Evolutionary conservation across 129 eudicot species (phyloP), one percentile per base, ranked within the genome.

Genomic region (Mikania micrantha): DNA sequence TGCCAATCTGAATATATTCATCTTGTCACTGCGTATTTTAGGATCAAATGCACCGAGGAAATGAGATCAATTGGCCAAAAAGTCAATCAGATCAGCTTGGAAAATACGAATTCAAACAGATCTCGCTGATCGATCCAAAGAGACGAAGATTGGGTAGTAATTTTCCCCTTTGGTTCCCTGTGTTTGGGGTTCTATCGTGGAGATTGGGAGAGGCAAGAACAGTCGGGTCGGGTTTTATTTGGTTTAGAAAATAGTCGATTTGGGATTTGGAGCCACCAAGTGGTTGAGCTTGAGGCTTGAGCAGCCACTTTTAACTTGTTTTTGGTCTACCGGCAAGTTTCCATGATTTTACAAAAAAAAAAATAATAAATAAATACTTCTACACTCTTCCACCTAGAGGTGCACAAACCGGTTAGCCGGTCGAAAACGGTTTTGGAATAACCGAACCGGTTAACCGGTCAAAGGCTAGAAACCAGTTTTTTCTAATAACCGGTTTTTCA

Each of bases 1-100:
- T 31, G 85, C 85, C 53, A 81, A 73, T 61, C 85, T 76, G 79
- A 81, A 81, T 77, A 81, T 77, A 72, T 81, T 81, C 85, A 81
- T 81, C 71, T 72, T 77, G 58, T 48, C 28, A 56, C 29, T 50
- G 52, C 41, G n/a, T 61, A 9, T 49, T 34, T 75, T 25, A 27
- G 35, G 61, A 77, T 59, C 66, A 81, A 66, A 54, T 10, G 54
- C 42, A 78, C 48, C 31, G 21, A 24, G 4, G 58, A 75, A 68
- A 67, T 28, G 13, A 67, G n/a, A 67, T 19, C 57, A 40, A 70
- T 70, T 31, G 40, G 41, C 29, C 22, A 60, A 28, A 54, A 20
- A 57, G 31, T 66, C 42, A 60, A 66, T 28, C 31, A 67, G n/a
- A 48, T 67, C 72, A 47, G 61, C 72, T 67, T 24, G 38, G 38